Base-by-base conservation (phyloP, 1,139 yeast species). In the Blastobotrys elegans region DNA sequence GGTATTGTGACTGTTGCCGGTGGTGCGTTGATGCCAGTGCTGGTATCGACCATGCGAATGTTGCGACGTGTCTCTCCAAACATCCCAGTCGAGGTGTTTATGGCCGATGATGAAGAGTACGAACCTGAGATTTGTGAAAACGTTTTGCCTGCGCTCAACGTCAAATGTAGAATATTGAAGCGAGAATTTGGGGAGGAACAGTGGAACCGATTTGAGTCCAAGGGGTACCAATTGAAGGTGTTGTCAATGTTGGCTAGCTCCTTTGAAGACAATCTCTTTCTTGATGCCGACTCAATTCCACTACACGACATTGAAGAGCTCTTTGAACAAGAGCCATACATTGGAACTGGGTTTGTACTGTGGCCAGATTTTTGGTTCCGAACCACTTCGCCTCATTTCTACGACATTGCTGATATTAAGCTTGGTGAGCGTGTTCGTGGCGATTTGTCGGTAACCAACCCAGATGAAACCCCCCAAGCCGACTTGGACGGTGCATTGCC, bases 301-400 rank as follows among this genome's bases (percentile, higher is more conserved):
- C 73, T 81, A 1, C 73, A 72, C 56, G 68, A 76, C 3, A 79
- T 87, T 14, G 81, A 77, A 56, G 57, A 62, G 20, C 62, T 83
- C 2, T 79, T 85, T 57, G 70, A 70, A 7, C 70, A 76, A 46
- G 76, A 75, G 33, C 77, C 86, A 5, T 85, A 74, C 64, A 64
- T 64, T 35, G 59, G 72, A 18, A 65, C 72, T 43, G 90, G 92
- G 1, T 72, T 83, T 67, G 75, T 85, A 3, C 68, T 83, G 26
- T 85, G 94, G 90, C 92, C 94, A 3, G 95, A 86, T 64, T 85
- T 79, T 62, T 86, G 95, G 95, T 73, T 76, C 56, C 72, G 94
- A 55, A 76, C 87, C 0, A 80, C 84, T 1, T 75, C 83, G 4
- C 95, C 94, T 3, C 66, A 66, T 32, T 86, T 72, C 60, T 85